Percentiles rank a stretch among this genome's conserved stretches.
Evolutionary conservation across 208 protist genomes (phyloP).

Genomic region (Sergeia podlipaevii): DNA sequence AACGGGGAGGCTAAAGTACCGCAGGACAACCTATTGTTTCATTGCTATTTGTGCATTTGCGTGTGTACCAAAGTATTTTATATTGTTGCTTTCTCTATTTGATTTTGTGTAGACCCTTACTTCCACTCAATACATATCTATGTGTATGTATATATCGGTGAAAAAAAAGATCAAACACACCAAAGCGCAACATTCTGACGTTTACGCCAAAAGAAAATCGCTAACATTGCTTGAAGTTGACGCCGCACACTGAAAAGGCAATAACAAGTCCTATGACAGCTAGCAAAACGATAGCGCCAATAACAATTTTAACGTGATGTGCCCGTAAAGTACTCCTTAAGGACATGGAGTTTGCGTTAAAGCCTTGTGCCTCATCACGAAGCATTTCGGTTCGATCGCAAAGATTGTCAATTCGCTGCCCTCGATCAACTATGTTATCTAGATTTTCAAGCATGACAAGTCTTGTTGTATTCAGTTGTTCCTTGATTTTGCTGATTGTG

Average conservation of each 20-base stretch:
- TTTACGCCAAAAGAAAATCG: conserved; percentile 16
- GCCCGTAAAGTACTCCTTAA: conserved; percentile 54
- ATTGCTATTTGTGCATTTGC: no score
- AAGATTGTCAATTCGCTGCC: conserved; percentile 78
- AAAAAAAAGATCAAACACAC: conserved; percentile 2
- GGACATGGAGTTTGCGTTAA: conserved; percentile 42
- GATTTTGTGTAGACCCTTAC: no score
- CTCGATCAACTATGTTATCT: conserved; percentile 75
- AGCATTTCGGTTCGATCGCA: conserved; percentile 76
- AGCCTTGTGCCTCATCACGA: conserved; percentile 53
- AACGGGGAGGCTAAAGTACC: no score
- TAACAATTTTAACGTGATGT: conserved; percentile 64
- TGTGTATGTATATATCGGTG: conserved; percentile 7
- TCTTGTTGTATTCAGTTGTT: conserved; percentile 66
- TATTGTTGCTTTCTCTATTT: no score
- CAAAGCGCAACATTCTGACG: background rate
- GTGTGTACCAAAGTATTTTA: no score
- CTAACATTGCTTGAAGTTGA: conserved; percentile 74
- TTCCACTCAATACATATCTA: no score
- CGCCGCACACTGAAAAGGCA: conserved; percentile 51
- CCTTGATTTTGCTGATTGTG: conserved; percentile 68
- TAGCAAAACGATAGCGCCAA: conserved; percentile 50
- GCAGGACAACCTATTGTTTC: no score
- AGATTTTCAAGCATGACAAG: conserved; percentile 84
- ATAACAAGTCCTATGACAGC: conserved; percentile 55